These are phyloP conservation scores for Hibiscus syriacus DNA, from an alignment of 345 rosid genomes.

Conservation along the genomic window DNA sequence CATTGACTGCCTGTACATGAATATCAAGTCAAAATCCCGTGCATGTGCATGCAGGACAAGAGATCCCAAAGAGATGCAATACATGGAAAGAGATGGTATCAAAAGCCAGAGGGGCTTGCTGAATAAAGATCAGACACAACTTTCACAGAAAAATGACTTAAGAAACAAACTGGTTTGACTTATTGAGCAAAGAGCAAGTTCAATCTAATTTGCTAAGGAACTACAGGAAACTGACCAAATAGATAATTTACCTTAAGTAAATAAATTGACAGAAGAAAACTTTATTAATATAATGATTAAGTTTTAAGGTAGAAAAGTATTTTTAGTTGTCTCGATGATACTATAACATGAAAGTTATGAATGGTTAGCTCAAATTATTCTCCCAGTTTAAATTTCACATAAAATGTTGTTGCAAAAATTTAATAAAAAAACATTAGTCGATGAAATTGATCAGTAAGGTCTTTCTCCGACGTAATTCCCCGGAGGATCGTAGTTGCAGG, in stretches of 20 bases:
- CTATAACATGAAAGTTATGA: too few relatives aligned
- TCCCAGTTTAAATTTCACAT: neutral
- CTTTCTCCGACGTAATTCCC: conserved; percentile 78
- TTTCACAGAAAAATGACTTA: neutral
- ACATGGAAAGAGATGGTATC: neutral
- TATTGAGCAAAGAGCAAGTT: neutral
- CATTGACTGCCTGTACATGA: conserved; percentile 67
- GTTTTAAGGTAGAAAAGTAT: too few relatives aligned
- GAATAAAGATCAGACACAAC: neutral
- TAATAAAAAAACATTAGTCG: neutral
- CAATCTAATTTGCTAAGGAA: neutral
- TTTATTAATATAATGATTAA: too few relatives aligned
- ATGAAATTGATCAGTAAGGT: conserved; percentile 53
- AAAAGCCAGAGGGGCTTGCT: neutral
- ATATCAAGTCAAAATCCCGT: neutral
- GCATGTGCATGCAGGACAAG: neutral
- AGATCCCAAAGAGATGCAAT: neutral
- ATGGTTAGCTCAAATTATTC: neutral
- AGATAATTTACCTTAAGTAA: too few relatives aligned
- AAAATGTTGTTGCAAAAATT: neutral
- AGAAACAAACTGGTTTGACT: neutral
- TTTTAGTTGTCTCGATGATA: too few relatives aligned
- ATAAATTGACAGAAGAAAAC: too few relatives aligned
- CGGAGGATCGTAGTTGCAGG: conserved; percentile 90
- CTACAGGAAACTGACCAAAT: too few relatives aligned